These are phyloP conservation scores for Camellia sinensis DNA, from an alignment of 148 eudicot genomes.

Conservation along the genomic window DNA sequence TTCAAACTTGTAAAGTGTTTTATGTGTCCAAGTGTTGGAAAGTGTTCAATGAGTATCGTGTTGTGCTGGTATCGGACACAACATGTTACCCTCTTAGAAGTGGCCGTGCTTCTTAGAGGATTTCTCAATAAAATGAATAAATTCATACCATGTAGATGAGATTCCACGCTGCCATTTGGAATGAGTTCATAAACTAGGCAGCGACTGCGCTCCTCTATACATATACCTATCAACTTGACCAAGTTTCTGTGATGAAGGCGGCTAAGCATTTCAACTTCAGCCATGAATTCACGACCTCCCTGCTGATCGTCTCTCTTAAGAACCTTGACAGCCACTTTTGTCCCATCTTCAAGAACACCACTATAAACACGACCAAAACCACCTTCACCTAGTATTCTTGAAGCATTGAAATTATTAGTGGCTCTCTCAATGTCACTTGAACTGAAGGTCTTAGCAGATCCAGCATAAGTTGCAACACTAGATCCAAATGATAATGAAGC, in stretches of 20 bases:
- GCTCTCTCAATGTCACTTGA: slow-evolving; percentile 67
- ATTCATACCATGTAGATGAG: slow-evolving; percentile 80
- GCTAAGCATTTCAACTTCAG: slow-evolving; percentile 95
- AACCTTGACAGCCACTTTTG: slow-evolving; percentile 77
- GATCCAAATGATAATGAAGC: slow-evolving; percentile 58
- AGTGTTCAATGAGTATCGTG: no score
- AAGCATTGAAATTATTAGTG: slow-evolving; percentile 60
- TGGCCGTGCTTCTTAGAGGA: no score
- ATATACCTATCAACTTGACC: slow-evolving; percentile 88
- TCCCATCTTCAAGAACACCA: slow-evolving; percentile 75
- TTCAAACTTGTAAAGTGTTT: no score
- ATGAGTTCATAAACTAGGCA: slow-evolving; percentile 83
- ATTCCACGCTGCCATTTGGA: slow-evolving; percentile 89
- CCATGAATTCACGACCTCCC: slow-evolving; percentile 87
- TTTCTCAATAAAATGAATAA: no score
- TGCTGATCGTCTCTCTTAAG: slow-evolving; percentile 91
- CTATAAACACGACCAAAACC: slow-evolving; percentile 88
- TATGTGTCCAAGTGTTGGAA: no score
- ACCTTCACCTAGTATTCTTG: slow-evolving; percentile 80
- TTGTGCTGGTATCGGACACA: no score
- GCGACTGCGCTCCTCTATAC: slow-evolving; percentile 67
- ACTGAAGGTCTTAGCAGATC: slow-evolving; percentile 75
- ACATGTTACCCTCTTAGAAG: no score
- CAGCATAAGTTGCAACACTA: slow-evolving; percentile 60
- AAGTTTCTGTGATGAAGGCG: slow-evolving; percentile 92